Conservation (phyloP, 1,139 yeast species). For the Magnusiomyces tetraspermus region DNA sequence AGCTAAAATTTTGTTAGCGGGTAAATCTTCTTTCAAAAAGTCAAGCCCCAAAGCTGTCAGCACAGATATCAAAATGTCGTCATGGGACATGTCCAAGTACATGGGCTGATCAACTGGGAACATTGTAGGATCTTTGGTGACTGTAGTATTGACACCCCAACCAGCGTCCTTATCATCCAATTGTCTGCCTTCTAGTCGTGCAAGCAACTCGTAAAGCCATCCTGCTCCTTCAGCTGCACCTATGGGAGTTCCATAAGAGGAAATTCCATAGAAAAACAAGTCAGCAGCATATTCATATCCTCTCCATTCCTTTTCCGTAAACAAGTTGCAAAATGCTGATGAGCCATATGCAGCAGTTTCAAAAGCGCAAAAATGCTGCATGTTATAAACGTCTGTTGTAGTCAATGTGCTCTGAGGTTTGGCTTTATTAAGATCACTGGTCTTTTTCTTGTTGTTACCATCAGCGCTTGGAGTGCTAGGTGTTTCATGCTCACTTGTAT, state of each 20-base stretch:
- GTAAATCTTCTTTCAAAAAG: constrained; percentile 31
- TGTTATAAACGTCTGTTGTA: constrained; percentile 32
- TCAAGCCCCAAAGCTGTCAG: constrained; percentile 35
- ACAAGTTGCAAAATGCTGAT: constrained; percentile 41
- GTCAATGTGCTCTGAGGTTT: constrained; percentile 24
- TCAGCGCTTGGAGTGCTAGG: background rate
- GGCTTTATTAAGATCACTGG: background rate
- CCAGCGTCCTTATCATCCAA: constrained; percentile 21
- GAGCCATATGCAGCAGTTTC: constrained; percentile 42
- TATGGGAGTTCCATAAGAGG: constrained; percentile 33
- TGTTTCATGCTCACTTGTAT: background rate
- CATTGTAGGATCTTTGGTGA: constrained; percentile 23
- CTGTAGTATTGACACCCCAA: constrained; percentile 34
- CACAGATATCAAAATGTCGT: constrained; percentile 33
- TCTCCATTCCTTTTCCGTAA: constrained; percentile 43
- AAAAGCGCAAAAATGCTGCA: constrained; percentile 42
- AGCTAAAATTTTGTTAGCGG: constrained; percentile 30
- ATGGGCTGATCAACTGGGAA: constrained; percentile 37
- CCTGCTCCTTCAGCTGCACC: constrained; percentile 38
- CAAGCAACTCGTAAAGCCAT: constrained; percentile 34
- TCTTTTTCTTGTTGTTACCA: background rate
- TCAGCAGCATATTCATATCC: constrained; percentile 41
- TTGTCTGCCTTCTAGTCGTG: constrained; percentile 28
- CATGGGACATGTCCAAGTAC: constrained; percentile 39
- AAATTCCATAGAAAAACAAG: constrained; percentile 34